Base-by-base conservation (phyloP, 2,329 filamentous ascomycete genomes). In the Septoria petroselini region DNA sequence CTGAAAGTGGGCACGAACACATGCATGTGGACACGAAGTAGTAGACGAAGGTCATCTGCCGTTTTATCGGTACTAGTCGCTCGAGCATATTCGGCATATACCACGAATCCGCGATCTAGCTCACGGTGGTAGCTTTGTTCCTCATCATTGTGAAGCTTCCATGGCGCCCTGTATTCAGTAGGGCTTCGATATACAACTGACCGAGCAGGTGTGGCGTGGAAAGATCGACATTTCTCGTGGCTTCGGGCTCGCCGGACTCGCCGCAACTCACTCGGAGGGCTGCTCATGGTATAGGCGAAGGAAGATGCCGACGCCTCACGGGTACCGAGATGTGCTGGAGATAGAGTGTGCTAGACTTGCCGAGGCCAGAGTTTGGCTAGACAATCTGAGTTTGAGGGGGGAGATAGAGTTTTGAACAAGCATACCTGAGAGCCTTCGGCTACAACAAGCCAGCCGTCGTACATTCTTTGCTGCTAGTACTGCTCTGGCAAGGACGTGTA, bases 181-280 rank as follows among this genome's bases (percentile, higher is more conserved):
- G 39, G 39, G 39, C 39, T n/a, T n/a, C n/a, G n/a, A n/a, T n/a
- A n/a, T n/a, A n/a, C n/a, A n/a, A n/a, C n/a, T n/a, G n/a, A n/a
- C n/a, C n/a, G n/a, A n/a, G n/a, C n/a, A n/a, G n/a, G n/a, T n/a
- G n/a, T n/a, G n/a, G n/a, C n/a, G n/a, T n/a, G n/a, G n/a, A 41
- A 25, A 7, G 19, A 29, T 27, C 14, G 14, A 15, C 11, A 15
- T 19, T n/a, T 5, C 7, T 27, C 23, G 23, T 27, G 23, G 23
- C 23, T 27, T 27, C 23, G 23, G 23, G 23, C 23, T 27, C 34
- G 11, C 15, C 45, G 37, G 45, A 11, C 30, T 41, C 45, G 35
- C 45, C 45, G 45, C 29, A 48, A 48, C 45, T 41, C 19, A 30
- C 35, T 41, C 45, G 45, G 45, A 31, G 45, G 12, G 15, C 27